Conservation (phyloP, 768 basidiomycete genomes). For the Panaeolus papilionaceus region DNA sequence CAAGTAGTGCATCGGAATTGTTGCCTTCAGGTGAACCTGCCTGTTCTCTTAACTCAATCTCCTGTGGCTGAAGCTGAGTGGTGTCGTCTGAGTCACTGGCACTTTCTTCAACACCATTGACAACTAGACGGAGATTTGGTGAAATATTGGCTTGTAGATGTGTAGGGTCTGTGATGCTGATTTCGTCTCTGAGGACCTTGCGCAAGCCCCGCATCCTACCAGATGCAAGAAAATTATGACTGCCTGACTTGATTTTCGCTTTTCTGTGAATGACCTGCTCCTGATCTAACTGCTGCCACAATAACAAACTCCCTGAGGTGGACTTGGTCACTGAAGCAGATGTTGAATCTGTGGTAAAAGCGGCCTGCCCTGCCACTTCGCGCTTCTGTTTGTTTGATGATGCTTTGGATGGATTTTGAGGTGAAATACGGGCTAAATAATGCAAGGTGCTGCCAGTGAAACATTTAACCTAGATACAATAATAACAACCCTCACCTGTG, state of each 20-base stretch:
- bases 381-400: background rate
- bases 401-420: background rate
- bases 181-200: background rate
- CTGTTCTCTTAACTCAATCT: background rate
- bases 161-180: background rate
- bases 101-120: background rate
- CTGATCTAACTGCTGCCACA: conserved; percentile 1
- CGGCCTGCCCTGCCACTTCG: background rate
- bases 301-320: background rate
- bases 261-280: background rate
- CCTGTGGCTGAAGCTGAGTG: background rate
- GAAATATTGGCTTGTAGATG: background rate
- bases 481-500: background rate
- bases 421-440: conserved; percentile 2
- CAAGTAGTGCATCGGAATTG: background rate
- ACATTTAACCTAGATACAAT: background rate
- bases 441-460: background rate
- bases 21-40: background rate
- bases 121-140: background rate
- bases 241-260: background rate
- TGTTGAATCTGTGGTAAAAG: background rate
- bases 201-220: background rate
- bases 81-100: background rate
- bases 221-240: background rate
- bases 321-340: background rate